Conservation (phyloP, 176 grass and related monocot species). For the Microstegium vimineum region DNA sequence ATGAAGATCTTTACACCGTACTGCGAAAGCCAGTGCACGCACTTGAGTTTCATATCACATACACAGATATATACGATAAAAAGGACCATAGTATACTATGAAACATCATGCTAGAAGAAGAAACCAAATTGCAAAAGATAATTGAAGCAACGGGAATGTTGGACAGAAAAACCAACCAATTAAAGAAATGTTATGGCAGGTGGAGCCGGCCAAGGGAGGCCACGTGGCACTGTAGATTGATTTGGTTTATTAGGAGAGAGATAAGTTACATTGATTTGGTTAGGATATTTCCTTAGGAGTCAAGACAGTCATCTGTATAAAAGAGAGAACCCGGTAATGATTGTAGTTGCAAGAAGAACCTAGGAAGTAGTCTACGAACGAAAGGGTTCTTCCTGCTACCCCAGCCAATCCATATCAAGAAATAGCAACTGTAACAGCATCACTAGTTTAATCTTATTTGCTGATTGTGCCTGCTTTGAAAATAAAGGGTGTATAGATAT, state of each 20-base stretch:
- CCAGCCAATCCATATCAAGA: too few species aligned
- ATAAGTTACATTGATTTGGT: too few species aligned
- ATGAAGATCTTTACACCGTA: conserved; percentile 96
- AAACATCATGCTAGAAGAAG: background rate
- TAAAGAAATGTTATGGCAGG: background rate
- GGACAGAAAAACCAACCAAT: background rate
- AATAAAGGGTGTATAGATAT: background rate
- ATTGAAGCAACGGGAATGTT: background rate
- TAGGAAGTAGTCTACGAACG: too few species aligned
- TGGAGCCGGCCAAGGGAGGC: too few species aligned
- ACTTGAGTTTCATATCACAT: background rate
- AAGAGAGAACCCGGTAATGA: too few species aligned
- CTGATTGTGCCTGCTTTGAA: background rate
- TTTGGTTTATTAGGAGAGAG: too few species aligned
- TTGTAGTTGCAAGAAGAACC: too few species aligned
- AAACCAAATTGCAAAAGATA: background rate
- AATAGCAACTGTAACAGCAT: background rate
- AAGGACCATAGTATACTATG: background rate
- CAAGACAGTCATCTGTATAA: too few species aligned
- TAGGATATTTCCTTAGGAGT: too few species aligned
- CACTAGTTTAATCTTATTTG: background rate
- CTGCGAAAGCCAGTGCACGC: conserved; percentile 45
- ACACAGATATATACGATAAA: background rate
- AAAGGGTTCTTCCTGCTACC: too few species aligned
- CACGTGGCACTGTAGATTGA: too few species aligned